phyloP scores from a whole-genome alignment of 768 basidiomycete genomes.

The Lactarius vividus region DNA sequence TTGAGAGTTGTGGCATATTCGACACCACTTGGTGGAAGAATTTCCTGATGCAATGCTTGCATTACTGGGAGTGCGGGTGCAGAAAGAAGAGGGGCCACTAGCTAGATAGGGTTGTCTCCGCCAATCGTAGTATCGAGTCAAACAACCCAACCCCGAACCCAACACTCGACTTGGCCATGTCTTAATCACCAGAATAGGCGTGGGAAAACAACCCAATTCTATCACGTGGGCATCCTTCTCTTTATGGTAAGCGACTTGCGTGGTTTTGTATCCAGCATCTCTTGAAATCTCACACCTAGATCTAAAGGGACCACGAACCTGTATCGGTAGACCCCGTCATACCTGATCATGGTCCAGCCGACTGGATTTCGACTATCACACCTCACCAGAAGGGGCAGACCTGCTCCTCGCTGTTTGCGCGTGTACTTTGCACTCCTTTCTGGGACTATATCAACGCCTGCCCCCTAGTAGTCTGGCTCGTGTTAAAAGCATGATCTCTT shows the following conservation, averaged over 20 bases:
- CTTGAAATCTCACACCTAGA: constrained; percentile 5
- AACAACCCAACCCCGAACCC: constrained; percentile 12
- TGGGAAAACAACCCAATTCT: not conserved
- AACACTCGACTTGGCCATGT: not conserved
- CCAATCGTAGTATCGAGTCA: constrained; percentile 11
- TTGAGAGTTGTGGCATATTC: constrained; percentile 76
- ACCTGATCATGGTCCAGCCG: constrained; percentile 17
- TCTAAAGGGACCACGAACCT: constrained; percentile 6
- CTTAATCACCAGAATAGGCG: not conserved
- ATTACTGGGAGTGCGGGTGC: constrained; percentile 37
- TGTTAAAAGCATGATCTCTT: constrained; percentile 25
- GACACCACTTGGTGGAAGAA: constrained; percentile 79
- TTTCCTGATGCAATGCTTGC: constrained; percentile 77
- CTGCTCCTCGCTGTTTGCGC: constrained; percentile 21
- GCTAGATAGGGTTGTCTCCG: constrained; percentile 5
- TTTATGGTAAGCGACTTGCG: not conserved
- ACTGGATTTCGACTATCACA: constrained; percentile 15
- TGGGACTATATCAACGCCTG: constrained; percentile 18
- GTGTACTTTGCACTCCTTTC: constrained; percentile 23
- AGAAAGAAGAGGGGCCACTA: constrained; percentile 4
- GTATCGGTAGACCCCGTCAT: constrained; percentile 5
- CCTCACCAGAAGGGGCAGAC: constrained; percentile 7
- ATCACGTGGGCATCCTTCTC: not conserved
- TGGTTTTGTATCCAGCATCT: not conserved
- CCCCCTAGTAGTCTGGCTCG: constrained; percentile 22